These are phyloP conservation scores for Mycosphaerella sp. DNA, from an alignment of 2,329 filamentous ascomycete species.

Conservation along the genomic window DNA sequence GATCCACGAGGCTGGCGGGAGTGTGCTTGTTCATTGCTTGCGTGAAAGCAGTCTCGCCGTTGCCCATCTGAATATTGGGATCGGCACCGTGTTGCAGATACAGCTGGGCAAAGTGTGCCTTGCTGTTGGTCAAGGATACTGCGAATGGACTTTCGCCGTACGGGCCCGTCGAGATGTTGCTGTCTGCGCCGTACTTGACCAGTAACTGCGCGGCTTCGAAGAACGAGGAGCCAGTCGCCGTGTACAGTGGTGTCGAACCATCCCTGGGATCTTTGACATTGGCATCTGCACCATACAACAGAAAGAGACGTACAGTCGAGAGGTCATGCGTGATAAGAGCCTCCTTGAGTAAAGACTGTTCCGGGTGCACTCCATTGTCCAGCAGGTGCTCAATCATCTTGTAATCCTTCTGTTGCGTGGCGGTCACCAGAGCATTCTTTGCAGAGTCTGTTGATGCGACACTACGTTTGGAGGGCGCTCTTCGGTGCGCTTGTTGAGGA, in stretches of 20 bases:
- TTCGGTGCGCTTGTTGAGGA: constrained; percentile 20
- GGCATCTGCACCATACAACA: constrained; percentile 54
- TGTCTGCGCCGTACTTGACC: constrained; percentile 58
- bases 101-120: constrained; percentile 52
- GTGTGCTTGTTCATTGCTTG: constrained; percentile 54
- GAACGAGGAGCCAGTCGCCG: constrained; percentile 41
- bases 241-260: constrained; percentile 57
- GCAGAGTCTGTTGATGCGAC: constrained; percentile 30
- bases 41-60: constrained; percentile 57
- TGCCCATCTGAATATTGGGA: constrained; percentile 45
- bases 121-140: constrained; percentile 46
- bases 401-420: constrained; percentile 27
- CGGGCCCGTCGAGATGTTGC: constrained; percentile 47
- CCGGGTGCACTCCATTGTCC: constrained; percentile 22
- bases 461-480: constrained; percentile 16
- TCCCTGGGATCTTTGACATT: constrained; percentile 51
- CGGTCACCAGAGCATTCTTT: constrained; percentile 37
- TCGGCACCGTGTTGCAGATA: constrained; percentile 58
- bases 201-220: constrained; percentile 53
- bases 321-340: constrained; percentile 27
- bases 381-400: constrained; percentile 29
- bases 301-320: constrained; percentile 46
- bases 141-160: constrained; percentile 52
- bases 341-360: constrained; percentile 19
- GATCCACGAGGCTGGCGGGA: constrained; percentile 50